Evolutionary conservation across 148 eudicot species (phyloP), one percentile per base, ranked within the genome.

Genomic region (Nyssa sinensis): DNA sequence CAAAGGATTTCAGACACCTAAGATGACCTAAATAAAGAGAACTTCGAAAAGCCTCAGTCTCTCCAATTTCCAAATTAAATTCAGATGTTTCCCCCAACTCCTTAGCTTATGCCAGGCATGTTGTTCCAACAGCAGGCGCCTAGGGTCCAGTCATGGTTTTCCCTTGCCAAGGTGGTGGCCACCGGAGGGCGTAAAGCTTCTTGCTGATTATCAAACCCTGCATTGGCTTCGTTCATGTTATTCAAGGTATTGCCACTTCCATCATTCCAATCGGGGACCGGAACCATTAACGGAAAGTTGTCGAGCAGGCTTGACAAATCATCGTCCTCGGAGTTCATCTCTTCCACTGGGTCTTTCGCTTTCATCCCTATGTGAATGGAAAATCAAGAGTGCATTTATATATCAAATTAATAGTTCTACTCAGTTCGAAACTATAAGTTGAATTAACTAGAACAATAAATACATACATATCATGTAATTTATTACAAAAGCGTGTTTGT

Each of bases 221-320:
- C 61, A 16, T 80, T 77, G 5, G 77, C 81, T 13, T 75, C 82
- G 1, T 72, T 64, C 21, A 75, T 77, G 7, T 55, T 77, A 16
- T 47, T 75, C 4, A 87, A 81, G 33, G 73, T 69, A 17, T 72
- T 83, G 4, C 67, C 77, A 33, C 78, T 64, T 44, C 72, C 91
- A n/a, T 77, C 86, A 69, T 83, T 78, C 90, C 92, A 89, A 8
- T 79, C 73, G 0, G 93, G 95, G 29, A 78, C 82, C 1, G 82
- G 73, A 27, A 75, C 93, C 6, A 83, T 78, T 1, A 85, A 55
- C 1, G 97, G 91, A 67, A 91, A 91, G 35, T 84, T 81, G 71
- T 91, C 86, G 6, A 93, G 91, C 34, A 89, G 75, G 87, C 85
- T 86, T 25, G 88, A 79, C 31, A 93, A 78, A 72, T 88, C 98